phyloP scores from a whole-genome alignment of 345 rosid species.

The Rhizophora apiculata region DNA sequence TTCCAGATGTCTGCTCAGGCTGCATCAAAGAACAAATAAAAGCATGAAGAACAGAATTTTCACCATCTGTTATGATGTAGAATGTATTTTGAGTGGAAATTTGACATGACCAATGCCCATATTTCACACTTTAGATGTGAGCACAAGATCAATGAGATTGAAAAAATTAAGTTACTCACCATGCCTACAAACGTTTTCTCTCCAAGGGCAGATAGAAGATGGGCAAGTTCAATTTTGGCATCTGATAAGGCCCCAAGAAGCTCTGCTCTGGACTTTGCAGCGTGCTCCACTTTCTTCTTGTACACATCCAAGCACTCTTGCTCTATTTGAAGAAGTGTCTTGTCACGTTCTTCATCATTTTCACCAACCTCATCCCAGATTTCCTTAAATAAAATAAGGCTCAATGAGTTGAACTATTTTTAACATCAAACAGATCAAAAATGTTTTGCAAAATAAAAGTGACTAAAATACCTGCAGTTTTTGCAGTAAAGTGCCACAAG shows the following conservation, averaged over 20 bases:
- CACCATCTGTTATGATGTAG: background rate
- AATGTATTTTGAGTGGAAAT: too few relatives aligned
- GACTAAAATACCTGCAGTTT: slow-evolving; percentile 65
- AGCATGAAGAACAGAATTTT: slow-evolving; percentile 11
- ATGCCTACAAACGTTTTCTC: slow-evolving; percentile 61
- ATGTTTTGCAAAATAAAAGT: background rate
- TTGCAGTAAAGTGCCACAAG: slow-evolving; percentile 79
- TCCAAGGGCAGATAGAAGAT: slow-evolving; percentile 74
- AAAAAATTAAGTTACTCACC: slow-evolving; percentile 41
- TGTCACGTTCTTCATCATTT: slow-evolving; percentile 85
- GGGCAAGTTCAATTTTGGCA: slow-evolving; percentile 74
- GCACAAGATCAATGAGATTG: background rate
- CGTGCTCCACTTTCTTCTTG: slow-evolving; percentile 84
- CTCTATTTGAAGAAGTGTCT: slow-evolving; percentile 88
- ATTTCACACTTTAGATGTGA: background rate
- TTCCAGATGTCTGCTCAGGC: slow-evolving; percentile 77
- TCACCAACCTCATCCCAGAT: slow-evolving; percentile 99
- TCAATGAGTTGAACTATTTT: slow-evolving; percentile 4
- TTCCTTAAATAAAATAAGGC: slow-evolving; percentile 45
- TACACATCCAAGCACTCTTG: slow-evolving; percentile 91
- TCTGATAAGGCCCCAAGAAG: slow-evolving; percentile 83
- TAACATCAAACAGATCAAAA: slow-evolving; percentile 1
- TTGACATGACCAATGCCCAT: background rate
- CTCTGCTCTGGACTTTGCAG: slow-evolving; percentile 78
- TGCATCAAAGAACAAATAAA: slow-evolving; percentile 28